These are phyloP conservation scores for Diaporthe sp. DNA, from an alignment of 2,329 filamentous ascomycete genomes.

Conservation along the genomic window DNA sequence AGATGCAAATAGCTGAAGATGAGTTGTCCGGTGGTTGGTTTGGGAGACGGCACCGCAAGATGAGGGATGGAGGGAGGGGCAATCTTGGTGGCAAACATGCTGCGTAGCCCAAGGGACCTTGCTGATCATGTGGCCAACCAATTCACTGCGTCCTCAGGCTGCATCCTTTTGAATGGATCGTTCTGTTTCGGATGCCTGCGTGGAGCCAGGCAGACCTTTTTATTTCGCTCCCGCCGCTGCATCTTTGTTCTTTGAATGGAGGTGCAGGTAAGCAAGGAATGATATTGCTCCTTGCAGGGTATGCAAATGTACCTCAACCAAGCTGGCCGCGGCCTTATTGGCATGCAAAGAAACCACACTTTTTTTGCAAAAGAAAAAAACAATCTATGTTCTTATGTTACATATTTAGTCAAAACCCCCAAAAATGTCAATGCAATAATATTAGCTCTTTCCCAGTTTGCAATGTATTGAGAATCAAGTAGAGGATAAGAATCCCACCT, in stretches of 20 bases:
- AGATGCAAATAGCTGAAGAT: not conserved
- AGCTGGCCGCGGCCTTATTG: not conserved
- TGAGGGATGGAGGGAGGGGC: not conserved
- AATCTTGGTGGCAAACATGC: slow-evolving; percentile 4
- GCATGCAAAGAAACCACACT: not conserved
- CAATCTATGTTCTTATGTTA: too few species aligned
- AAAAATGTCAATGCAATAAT: too few species aligned
- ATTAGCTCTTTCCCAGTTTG: too few species aligned
- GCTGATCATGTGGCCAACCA: not conserved
- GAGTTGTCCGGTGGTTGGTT: not conserved
- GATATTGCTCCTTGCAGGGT: not conserved
- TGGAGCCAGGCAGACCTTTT: not conserved
- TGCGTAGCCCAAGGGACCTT: not conserved
- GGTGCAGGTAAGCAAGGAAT: not conserved
- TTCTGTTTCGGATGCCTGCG: not conserved
- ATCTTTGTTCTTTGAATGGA: not conserved
- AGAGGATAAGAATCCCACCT: too few species aligned
- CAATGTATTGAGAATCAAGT: too few species aligned
- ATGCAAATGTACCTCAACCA: too few species aligned
- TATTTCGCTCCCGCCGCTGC: not conserved
- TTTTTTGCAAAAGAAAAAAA: not conserved
- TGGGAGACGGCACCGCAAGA: not conserved
- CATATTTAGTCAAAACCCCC: too few species aligned
- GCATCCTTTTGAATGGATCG: not conserved
- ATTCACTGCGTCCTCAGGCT: not conserved